Conservation (phyloP, 768 basidiomycete genomes). For the Tricholoma matsutake region DNA sequence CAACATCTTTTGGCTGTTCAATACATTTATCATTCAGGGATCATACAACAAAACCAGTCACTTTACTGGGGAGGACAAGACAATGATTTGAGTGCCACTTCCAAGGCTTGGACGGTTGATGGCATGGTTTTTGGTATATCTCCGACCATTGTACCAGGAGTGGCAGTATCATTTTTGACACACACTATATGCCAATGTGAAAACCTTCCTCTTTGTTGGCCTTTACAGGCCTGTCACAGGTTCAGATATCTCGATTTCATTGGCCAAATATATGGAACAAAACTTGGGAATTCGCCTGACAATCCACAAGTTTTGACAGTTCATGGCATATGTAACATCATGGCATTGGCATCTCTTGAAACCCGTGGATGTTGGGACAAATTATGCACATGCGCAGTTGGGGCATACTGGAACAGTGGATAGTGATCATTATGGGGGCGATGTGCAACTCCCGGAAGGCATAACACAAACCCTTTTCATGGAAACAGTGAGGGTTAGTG, state of each 20-base stretch:
- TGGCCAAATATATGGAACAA: not conserved
- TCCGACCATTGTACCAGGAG: slow-evolving; percentile 1
- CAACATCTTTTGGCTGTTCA: slow-evolving; percentile 11
- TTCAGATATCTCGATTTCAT: not conserved
- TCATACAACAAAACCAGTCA: slow-evolving; percentile 10
- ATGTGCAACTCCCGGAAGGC: slow-evolving; percentile 6
- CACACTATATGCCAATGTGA: not conserved
- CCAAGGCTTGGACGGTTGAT: slow-evolving; percentile 4
- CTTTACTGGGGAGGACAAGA: slow-evolving; percentile 1
- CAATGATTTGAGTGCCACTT: slow-evolving; percentile 10
- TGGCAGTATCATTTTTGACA: slow-evolving; percentile 7
- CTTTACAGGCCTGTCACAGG: not conserved
- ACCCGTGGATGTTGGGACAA: not conserved
- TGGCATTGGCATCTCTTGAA: not conserved
- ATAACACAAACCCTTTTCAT: slow-evolving; percentile 8
- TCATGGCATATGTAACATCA: slow-evolving; percentile 1
- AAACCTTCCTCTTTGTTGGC: slow-evolving; percentile 3
- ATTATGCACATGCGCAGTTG: slow-evolving; percentile 2
- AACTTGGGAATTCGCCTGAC: not conserved
- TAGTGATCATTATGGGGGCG: slow-evolving; percentile 13
- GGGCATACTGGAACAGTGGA: slow-evolving; percentile 8
- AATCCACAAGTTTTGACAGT: not conserved
- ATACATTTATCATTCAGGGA: not conserved
- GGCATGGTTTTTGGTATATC: slow-evolving; percentile 1
- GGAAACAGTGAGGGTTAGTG: slow-evolving; percentile 8